These are phyloP conservation scores for Plasmodium sp. DNA, from an alignment of 169 alveolate species.

Conservation along the genomic window DNA sequence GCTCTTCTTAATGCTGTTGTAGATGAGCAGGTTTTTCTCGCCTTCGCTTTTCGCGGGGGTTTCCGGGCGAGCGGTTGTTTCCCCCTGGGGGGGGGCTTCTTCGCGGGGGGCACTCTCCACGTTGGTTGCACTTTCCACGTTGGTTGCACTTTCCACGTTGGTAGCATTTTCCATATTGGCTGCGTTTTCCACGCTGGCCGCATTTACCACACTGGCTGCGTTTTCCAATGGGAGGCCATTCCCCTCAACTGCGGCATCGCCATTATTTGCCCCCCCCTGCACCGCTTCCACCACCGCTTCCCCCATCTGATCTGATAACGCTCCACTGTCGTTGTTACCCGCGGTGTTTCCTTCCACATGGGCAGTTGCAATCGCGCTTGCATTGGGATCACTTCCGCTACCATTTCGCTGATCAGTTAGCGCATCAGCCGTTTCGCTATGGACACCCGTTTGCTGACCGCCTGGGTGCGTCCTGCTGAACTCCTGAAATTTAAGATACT, in stretches of 20 bases:
- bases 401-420: not conserved
- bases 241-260: not conserved
- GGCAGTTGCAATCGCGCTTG: not conserved
- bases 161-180: not conserved
- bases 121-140: not conserved
- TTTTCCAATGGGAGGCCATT: not conserved
- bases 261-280: not conserved
- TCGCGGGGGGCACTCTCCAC: not conserved
- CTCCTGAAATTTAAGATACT: slow-evolving; percentile 47
- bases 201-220: not conserved
- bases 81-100: not conserved
- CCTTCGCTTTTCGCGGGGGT: not conserved
- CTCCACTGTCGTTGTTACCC: not conserved
- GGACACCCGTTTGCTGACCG: not conserved
- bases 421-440: not conserved
- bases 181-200: not conserved
- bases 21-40: slow-evolving; percentile 20
- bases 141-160: not conserved
- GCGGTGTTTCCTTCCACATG: not conserved
- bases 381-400: not conserved
- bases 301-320: not conserved
- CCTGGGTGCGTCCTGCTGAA: not conserved
- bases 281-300: not conserved
- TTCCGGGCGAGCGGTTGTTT: not conserved
- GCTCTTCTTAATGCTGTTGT: slow-evolving; percentile 69